Evolutionary conservation across 177 flowering plant species (phyloP).

Genomic region (Vitis hybrid): DNA sequence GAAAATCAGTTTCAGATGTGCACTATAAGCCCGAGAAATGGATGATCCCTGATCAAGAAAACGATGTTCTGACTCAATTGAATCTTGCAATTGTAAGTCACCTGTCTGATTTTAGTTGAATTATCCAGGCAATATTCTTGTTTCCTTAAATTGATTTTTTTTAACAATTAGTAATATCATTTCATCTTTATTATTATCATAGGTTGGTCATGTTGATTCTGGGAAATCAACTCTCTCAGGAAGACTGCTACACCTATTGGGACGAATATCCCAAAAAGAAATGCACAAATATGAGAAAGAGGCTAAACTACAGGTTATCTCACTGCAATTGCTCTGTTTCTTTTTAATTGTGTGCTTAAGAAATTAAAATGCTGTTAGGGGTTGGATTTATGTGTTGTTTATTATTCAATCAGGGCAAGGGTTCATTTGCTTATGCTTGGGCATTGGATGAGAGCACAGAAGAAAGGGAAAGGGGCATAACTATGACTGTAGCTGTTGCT

Average conservation of each 20-base stretch:
- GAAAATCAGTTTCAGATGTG: conserved; percentile 26
- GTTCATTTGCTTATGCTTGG: conserved; percentile 99
- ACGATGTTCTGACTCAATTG: conserved; percentile 54
- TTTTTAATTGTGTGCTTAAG: background rate
- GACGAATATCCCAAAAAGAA: conserved; percentile 77
- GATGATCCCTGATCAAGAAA: conserved; percentile 63
- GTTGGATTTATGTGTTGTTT: conserved; percentile 14
- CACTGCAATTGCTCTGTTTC: background rate
- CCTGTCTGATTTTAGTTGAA: background rate
- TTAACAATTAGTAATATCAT: conserved; percentile 1
- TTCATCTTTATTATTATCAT: conserved; percentile 11
- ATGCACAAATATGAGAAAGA: conserved; percentile 96
- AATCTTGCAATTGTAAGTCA: conserved; percentile 90
- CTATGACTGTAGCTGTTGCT: conserved; percentile 99
- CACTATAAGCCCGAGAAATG: conserved; percentile 72
- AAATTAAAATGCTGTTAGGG: no score
- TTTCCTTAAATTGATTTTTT: background rate
- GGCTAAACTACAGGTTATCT: conserved; percentile 64
- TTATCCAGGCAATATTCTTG: background rate
- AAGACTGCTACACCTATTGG: conserved; percentile 78
- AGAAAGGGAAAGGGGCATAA: conserved; percentile 96
- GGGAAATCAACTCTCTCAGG: conserved; percentile 99
- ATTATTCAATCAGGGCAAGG: conserved; percentile 70
- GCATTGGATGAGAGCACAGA: conserved; percentile 94
- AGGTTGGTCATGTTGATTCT: conserved; percentile 99